Evolutionary conservation across 768 basidiomycete genomes (phyloP).

Genomic region (Suillus plorans): DNA sequence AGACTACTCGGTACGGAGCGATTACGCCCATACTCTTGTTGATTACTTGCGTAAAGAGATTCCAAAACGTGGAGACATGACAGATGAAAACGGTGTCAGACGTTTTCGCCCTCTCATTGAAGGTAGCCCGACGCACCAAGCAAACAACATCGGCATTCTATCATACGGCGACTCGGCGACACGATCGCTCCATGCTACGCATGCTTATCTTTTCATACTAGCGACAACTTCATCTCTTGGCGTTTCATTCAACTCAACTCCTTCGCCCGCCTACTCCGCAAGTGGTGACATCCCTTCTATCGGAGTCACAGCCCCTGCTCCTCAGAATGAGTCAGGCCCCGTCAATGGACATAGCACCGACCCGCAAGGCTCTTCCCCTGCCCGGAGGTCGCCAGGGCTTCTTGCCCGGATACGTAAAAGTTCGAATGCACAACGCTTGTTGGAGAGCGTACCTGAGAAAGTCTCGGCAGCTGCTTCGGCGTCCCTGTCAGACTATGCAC

Average conservation of each 20-base stretch:
- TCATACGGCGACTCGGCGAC: constrained; percentile 60
- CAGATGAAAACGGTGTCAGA: constrained; percentile 46
- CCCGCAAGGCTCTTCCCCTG: constrained; percentile 30
- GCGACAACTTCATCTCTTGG: constrained; percentile 71
- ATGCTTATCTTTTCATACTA: constrained; percentile 79
- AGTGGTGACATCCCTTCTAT: constrained; percentile 29
- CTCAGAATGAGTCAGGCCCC: constrained; percentile 26
- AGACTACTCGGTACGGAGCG: constrained; percentile 74
- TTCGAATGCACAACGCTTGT: constrained; percentile 51
- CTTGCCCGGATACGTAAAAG: constrained; percentile 56
- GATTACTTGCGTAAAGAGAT: constrained; percentile 80
- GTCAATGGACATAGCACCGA: constrained; percentile 19
- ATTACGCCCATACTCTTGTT: constrained; percentile 72
- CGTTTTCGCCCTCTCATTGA: constrained; percentile 47
- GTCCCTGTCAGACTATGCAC: constrained; percentile 70
- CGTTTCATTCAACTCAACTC: constrained; percentile 36
- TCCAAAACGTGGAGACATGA: constrained; percentile 54
- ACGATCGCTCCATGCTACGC: constrained; percentile 75
- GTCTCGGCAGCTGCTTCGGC: constrained; percentile 50
- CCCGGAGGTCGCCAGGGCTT: constrained; percentile 49
- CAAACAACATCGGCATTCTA: constrained; percentile 45
- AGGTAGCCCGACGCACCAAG: constrained; percentile 45
- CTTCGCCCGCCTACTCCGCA: constrained; percentile 41
- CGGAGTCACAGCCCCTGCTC: constrained; percentile 33
- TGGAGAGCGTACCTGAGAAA: constrained; percentile 47